Percentiles rank a stretch among this genome's conserved stretches.
Conservation (phyloP, 1,284 basidiomycete genomes). For the Pseudozyma hubeiensis region DNA sequence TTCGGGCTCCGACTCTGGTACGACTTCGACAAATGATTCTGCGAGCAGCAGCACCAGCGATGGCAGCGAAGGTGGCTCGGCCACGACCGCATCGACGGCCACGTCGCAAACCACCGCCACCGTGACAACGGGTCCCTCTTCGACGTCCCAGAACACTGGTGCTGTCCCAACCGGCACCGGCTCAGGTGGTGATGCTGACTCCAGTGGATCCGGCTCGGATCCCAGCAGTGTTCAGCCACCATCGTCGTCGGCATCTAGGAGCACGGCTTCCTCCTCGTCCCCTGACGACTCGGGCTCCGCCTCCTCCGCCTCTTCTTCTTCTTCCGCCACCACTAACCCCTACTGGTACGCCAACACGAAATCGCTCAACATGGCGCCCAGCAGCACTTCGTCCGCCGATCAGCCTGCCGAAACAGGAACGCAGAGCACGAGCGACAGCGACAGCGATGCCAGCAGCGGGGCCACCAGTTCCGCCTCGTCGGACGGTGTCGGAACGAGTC, state of each 20-base stretch:
- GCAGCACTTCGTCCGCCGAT: constrained; percentile 20
- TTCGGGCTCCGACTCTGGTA: not conserved
- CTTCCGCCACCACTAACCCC: constrained; percentile 30
- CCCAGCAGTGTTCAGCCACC: constrained; percentile 8
- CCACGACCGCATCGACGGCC: not conserved
- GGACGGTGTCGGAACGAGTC: not conserved
- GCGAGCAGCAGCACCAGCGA: constrained; percentile 1
- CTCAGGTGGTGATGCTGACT: not conserved
- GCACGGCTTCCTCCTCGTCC: constrained; percentile 9
- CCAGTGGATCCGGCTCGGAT: constrained; percentile 15
- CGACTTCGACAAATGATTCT: not conserved
- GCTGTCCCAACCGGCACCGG: not conserved
- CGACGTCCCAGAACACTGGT: constrained; percentile 12
- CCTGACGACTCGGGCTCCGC: constrained; percentile 7
- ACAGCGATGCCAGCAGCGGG: constrained; percentile 13
- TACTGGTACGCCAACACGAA: constrained; percentile 58
- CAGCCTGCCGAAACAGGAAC: constrained; percentile 10
- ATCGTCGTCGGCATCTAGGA: constrained; percentile 4
- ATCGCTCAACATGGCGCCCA: constrained; percentile 39
- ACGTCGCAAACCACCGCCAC: constrained; percentile 1
- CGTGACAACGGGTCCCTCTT: constrained; percentile 11
- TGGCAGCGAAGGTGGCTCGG: not conserved
- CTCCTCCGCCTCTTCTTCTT: constrained; percentile 17
- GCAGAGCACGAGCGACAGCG: constrained; percentile 9
- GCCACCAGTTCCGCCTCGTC: constrained; percentile 10